Evolutionary conservation across 2,329 filamentous ascomycete genomes (phyloP).

Genomic region (Thielaviopsis punctulata): DNA sequence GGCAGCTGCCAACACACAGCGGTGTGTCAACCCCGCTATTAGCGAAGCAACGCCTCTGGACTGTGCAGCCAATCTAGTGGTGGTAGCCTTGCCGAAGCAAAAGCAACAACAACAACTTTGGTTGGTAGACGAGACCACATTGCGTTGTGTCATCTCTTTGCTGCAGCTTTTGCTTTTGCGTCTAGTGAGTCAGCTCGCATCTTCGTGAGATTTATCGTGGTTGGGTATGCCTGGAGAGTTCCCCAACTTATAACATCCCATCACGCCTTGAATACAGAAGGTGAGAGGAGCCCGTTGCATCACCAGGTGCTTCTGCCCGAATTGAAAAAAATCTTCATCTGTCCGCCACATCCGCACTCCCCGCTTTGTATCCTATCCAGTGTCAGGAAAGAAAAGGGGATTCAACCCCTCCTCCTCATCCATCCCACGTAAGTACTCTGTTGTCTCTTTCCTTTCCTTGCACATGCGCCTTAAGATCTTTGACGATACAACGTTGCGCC

Average conservation of each 20-base stretch:
- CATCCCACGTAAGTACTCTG: too few relatives aligned
- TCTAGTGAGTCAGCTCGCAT: background rate
- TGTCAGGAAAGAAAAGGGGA: background rate
- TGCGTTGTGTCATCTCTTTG: background rate
- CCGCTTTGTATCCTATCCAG: background rate
- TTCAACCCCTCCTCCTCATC: background rate
- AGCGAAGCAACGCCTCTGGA: background rate
- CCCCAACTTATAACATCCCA: background rate
- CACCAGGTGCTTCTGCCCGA: background rate
- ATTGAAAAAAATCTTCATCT: background rate
- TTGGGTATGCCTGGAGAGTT: background rate
- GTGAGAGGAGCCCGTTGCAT: background rate
- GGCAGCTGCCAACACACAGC: background rate
- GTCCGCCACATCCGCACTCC: background rate
- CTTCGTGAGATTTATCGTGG: background rate
- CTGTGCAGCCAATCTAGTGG: background rate
- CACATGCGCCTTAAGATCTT: background rate
- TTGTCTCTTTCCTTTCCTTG: background rate
- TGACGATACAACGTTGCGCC: background rate
- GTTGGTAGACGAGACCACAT: background rate
- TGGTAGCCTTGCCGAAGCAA: background rate
- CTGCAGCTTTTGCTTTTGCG: background rate
- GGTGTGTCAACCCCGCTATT: background rate
- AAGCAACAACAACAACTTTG: background rate
- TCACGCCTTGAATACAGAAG: background rate